A percentile compares a stretch with the other conserved stretches of the same genome.
Conservation (phyloP, 1,284 basidiomycete genomes). For the Sanghuangporus weigelae region DNA sequence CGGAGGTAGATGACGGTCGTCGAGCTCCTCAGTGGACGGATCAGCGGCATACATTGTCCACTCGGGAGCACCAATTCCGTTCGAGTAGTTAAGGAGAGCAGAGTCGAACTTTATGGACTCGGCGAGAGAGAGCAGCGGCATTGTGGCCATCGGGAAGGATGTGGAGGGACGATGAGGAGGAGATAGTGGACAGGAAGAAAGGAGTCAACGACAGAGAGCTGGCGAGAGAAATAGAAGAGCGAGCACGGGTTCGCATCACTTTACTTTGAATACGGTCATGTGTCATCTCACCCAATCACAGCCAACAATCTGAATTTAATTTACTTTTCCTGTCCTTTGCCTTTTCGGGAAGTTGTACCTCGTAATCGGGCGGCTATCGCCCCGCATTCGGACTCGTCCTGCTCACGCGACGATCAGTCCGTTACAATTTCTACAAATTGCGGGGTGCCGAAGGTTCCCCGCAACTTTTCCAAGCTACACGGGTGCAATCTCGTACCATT, state of each 20-base stretch:
- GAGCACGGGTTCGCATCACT: background rate
- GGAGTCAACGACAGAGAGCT: background rate
- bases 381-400: background rate
- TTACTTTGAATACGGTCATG: background rate
- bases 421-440: background rate
- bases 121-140: slow-evolving; percentile 43
- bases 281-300: slow-evolving; percentile 5
- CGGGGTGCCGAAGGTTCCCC: background rate
- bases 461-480: background rate
- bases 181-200: background rate
- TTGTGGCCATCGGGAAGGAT: slow-evolving; percentile 18
- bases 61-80: slow-evolving; percentile 29
- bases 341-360: background rate
- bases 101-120: slow-evolving; percentile 47
- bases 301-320: background rate
- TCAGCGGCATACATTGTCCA: slow-evolving; percentile 32
- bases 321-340: background rate
- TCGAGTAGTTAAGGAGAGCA: slow-evolving; percentile 44
- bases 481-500: background rate
- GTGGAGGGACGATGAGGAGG: background rate
- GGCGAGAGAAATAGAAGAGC: background rate
- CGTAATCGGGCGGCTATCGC: background rate
- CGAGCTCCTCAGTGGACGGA: slow-evolving; percentile 23
- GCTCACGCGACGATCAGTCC: background rate
- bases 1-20: slow-evolving; percentile 21